Evolutionary conservation across 805 yeast species (phyloP), one percentile per base, ranked within the genome.

Genomic region (Cyberlindnera suaveolens): DNA sequence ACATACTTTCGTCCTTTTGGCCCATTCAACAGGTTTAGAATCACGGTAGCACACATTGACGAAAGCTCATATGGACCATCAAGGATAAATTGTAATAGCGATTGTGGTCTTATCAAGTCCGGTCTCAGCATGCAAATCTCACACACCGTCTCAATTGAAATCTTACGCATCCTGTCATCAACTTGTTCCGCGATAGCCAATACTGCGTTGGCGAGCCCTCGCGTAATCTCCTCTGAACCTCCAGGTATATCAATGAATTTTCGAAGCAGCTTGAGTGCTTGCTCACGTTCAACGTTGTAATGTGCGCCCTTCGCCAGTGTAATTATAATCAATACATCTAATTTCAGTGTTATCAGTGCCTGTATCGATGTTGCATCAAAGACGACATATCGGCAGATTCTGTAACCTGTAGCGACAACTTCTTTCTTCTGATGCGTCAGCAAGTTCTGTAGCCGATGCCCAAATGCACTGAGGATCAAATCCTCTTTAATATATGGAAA

Each of bases 191-290:
- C 76, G 2, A 81, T 65, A 0, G 85, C 71, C 3, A 84, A 77
- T 2, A 91, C 53, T 0, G 90, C 78, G 37, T 84, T 74, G 3
- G 85, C 71, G 3, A 86, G 71, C 1, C 90, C 90, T 15, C 75
- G 68, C 0, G 81, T 71, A 15, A 85, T 55, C 51, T 70, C 73
- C 18, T 67, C 61, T 6, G 70, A 63, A 2, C 88, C 91, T 57
- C 58, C 65, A 2, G 70, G 71, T 3, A 78, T 65, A 33, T 73
- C 80, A 3, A 85, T 53, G 44, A 85, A 77, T 29, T 72, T 67
- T 26, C 96, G 69, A 0, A 88, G 64, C 20, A 88, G 65, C 53
- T 82, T 84, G 29, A 91, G 55, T 0, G 95, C 93, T 54, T 89
- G 88, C 38, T 79, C 82, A 46, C 89, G 74, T 54, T 90, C 96